phyloP scores from a whole-genome alignment of 305 asterid genomes.

The Fraxinus angustifolia region DNA sequence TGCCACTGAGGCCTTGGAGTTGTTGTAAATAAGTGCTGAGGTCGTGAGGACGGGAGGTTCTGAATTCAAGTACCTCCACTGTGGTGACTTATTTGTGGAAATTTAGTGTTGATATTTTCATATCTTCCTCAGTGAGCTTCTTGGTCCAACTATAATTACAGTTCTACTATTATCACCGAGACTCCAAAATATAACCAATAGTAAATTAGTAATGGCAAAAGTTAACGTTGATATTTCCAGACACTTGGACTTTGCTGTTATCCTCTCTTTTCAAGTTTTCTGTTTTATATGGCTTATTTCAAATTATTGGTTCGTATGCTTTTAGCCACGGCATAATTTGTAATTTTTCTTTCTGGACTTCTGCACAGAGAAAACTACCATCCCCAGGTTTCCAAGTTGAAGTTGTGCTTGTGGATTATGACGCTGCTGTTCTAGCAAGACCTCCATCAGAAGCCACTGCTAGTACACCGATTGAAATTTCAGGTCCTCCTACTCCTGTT shows the following conservation, averaged over 20 bases:
- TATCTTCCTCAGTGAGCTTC: not conserved
- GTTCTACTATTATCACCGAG: not conserved
- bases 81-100: conserved; percentile 11
- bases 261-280: not conserved
- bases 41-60: not conserved
- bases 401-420: conserved; percentile 78
- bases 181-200: not conserved
- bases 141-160: not conserved
- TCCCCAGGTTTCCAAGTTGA: conserved; percentile 97
- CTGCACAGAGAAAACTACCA: conserved; percentile 86
- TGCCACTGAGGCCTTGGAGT: not conserved
- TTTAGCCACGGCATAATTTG: not conserved
- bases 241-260: not conserved
- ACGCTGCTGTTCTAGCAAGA: conserved; percentile 38
- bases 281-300: not conserved
- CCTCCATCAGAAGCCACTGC: conserved; percentile 45
- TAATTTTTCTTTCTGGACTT: not conserved
- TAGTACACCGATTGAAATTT: conserved; percentile 30
- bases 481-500: conserved; percentile 36
- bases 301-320: not conserved
- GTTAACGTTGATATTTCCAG: not conserved
- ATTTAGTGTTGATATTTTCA: not conserved
- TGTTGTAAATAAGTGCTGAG: not conserved
- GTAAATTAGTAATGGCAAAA: not conserved
- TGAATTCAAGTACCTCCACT: not conserved